Conservation (phyloP, 2,329 filamentous ascomycete species). For the Pseudopithomyces chartarum region DNA sequence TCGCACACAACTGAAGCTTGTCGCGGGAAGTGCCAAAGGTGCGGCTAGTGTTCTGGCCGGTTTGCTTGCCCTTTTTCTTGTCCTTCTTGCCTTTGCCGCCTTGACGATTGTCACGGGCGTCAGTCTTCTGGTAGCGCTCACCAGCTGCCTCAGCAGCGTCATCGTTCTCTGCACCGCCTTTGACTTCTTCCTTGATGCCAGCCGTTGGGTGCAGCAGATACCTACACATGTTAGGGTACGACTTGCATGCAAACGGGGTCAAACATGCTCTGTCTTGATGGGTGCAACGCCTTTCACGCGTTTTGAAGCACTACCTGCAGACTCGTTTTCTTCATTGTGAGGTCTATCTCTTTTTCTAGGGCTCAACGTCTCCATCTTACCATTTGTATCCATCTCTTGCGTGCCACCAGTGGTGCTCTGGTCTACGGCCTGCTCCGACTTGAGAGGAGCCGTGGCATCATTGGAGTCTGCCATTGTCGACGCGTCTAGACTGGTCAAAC, state of each 20-base stretch:
- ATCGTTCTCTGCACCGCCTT: slow-evolving; percentile 50
- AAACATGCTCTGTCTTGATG: slow-evolving; percentile 72
- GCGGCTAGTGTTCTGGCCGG: slow-evolving; percentile 82
- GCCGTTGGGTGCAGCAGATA: slow-evolving; percentile 37
- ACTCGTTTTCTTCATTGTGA: slow-evolving; percentile 40
- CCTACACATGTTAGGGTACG: slow-evolving; percentile 30
- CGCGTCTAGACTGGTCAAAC: not conserved
- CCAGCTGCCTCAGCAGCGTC: slow-evolving; percentile 64
- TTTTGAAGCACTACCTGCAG: slow-evolving; percentile 29
- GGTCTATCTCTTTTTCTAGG: slow-evolving; percentile 38
- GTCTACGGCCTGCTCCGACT: slow-evolving; percentile 9
- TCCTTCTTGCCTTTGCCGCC: slow-evolving; percentile 48
- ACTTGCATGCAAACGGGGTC: not conserved
- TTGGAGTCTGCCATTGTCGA: slow-evolving; percentile 8
- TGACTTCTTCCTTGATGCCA: slow-evolving; percentile 30
- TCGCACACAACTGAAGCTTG: slow-evolving; percentile 76
- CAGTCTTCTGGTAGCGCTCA: slow-evolving; percentile 49
- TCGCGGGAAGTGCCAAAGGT: slow-evolving; percentile 82
- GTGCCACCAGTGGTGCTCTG: slow-evolving; percentile 25
- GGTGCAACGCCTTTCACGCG: slow-evolving; percentile 64
- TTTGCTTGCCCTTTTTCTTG: slow-evolving; percentile 61
- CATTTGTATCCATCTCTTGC: not conserved
- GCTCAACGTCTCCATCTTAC: slow-evolving; percentile 37
- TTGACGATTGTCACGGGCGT: slow-evolving; percentile 37
- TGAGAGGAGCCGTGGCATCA: not conserved